These are phyloP conservation scores for Mrakia frigida DNA, from an alignment of 768 basidiomycete genomes.

Conservation along the genomic window DNA sequence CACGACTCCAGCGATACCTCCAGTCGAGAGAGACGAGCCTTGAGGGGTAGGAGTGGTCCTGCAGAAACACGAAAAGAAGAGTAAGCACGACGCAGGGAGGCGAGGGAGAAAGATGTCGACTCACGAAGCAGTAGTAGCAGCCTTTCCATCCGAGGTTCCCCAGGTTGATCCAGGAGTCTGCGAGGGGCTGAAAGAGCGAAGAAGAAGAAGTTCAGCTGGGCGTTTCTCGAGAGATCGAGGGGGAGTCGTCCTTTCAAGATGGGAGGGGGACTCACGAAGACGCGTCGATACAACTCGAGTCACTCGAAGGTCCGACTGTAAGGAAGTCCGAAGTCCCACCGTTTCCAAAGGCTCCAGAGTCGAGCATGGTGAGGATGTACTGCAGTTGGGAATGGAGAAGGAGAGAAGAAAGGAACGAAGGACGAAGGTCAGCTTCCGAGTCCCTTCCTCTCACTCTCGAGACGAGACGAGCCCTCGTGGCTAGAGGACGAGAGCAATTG, in stretches of 20 bases:
- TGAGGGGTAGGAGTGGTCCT: neutral
- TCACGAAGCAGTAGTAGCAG: constrained; percentile 27
- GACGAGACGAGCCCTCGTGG: neutral
- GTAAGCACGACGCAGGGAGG: neutral
- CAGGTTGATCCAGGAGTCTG: constrained; percentile 27
- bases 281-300: constrained; percentile 27
- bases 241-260: neutral
- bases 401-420: too few species aligned
- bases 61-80: too few species aligned
- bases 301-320: neutral
- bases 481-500: neutral
- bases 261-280: constrained; percentile 18
- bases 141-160: constrained; percentile 27
- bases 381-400: neutral
- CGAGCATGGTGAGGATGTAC: constrained; percentile 31
- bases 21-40: neutral
- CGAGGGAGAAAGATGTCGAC: neutral
- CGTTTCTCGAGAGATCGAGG: neutral
- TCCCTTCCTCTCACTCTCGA: neutral
- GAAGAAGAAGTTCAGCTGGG: neutral
- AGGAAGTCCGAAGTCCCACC: constrained; percentile 20
- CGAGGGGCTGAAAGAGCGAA: constrained; percentile 4
- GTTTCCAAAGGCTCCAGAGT: constrained; percentile 5
- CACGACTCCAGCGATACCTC: constrained; percentile 21
- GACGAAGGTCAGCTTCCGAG: neutral